Conservation (phyloP, 371 early-diverging fungal species). For the Funneliformis caledonium region DNA sequence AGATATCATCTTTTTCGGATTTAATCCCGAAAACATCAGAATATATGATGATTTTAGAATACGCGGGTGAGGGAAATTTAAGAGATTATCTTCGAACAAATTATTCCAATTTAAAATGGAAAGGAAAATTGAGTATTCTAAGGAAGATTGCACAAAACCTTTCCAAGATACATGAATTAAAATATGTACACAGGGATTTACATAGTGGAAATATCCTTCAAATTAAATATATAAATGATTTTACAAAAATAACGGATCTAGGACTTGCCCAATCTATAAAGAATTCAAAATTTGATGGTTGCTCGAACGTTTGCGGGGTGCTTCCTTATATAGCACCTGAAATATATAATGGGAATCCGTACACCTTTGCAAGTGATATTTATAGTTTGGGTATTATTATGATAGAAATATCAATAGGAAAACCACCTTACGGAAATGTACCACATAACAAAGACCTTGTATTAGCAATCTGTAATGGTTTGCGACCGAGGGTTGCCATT, state of each 20-base stretch:
- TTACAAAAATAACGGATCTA: neutral
- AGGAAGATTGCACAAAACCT: neutral
- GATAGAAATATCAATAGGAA: neutral
- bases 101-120: neutral
- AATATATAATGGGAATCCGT: neutral
- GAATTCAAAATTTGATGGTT: neutral
- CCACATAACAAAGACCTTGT: neutral
- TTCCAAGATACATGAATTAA: neutral
- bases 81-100: neutral
- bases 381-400: constrained; percentile 11
- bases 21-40: neutral
- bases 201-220: constrained; percentile 21
- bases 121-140: neutral
- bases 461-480: neutral
- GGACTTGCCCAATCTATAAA: neutral
- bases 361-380: constrained; percentile 41
- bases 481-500: neutral
- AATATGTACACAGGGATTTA: neutral
- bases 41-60: constrained; percentile 5
- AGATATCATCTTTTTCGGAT: neutral
- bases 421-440: neutral
- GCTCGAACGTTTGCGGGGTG: neutral
- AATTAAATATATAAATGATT: neutral
- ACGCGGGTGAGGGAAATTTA: neutral
- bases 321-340: constrained; percentile 14